Evolutionary conservation across 2,329 filamentous ascomycete species (phyloP).

Genomic region (Neofusicoccum sp.): DNA sequence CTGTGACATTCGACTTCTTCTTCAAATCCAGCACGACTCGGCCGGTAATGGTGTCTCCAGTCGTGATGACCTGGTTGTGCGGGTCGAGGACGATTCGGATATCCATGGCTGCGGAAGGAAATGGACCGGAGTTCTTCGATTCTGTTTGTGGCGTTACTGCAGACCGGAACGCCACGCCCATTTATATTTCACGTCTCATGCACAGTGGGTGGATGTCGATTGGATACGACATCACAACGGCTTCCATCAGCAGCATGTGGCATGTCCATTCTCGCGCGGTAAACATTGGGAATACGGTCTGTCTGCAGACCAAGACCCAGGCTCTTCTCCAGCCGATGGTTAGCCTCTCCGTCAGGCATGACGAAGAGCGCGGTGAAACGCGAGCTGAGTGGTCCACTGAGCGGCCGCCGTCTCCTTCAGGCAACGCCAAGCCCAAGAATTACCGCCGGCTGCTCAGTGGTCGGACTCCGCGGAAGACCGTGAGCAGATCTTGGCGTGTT

Average conservation of each 20-base stretch:
- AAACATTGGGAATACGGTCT: not conserved
- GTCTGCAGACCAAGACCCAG: not conserved
- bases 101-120: not conserved
- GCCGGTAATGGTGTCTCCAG: not conserved
- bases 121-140: not conserved
- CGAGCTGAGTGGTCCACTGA: not conserved
- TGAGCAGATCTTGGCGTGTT: not conserved
- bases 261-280: conserved; percentile 1
- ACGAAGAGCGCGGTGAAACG: not conserved
- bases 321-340: not conserved
- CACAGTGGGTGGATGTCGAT: not conserved
- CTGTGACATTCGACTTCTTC: not conserved
- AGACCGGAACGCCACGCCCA: not conserved
- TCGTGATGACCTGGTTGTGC: not conserved
- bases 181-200: not conserved
- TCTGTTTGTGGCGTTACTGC: not conserved
- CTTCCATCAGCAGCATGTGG: not conserved
- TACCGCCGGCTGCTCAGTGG: not conserved
- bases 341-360: not conserved
- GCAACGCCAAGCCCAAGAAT: not conserved
- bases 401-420: not conserved
- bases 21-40: not conserved
- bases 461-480: not conserved
- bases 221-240: not conserved
- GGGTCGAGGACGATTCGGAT: not conserved